phyloP scores from a whole-genome alignment of 495 filamentous ascomycete genomes.

The Parathielavia appendiculata region DNA sequence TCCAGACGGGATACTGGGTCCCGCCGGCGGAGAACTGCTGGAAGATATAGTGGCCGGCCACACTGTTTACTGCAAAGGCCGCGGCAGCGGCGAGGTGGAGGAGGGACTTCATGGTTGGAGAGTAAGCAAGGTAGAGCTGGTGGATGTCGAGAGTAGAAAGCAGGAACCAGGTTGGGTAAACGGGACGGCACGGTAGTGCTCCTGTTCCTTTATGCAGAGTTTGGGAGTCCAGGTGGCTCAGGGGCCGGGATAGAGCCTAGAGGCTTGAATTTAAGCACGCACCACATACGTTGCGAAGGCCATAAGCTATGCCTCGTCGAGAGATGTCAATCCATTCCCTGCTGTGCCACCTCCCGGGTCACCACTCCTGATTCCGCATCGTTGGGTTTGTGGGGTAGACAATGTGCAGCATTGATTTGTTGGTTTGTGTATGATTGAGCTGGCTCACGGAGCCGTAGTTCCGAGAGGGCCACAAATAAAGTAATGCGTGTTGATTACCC shows the following conservation, averaged over 20 bases:
- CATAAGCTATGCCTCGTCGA: too few species aligned
- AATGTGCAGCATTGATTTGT: too few species aligned
- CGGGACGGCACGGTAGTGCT: slow-evolving; percentile 16
- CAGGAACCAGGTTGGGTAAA: not conserved
- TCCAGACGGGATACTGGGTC: slow-evolving; percentile 40
- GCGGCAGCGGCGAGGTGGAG: slow-evolving; percentile 25
- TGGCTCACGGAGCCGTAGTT: not conserved
- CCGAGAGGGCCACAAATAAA: not conserved
- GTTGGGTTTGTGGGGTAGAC: slow-evolving; percentile 8
- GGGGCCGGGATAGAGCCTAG: not conserved
- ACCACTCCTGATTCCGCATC: not conserved
- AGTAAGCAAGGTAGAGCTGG: not conserved
- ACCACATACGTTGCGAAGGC: too few species aligned
- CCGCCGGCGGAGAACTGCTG: slow-evolving; percentile 43
- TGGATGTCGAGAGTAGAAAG: not conserved
- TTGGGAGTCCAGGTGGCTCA: not conserved
- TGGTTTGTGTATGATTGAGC: not conserved
- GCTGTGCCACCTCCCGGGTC: not conserved
- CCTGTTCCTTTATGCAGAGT: not conserved
- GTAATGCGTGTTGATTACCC: not conserved
- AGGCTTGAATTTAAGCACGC: not conserved
- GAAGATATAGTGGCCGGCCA: slow-evolving; percentile 46
- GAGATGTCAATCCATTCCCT: too few species aligned
- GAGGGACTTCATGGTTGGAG: slow-evolving; percentile 34
- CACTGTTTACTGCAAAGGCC: slow-evolving; percentile 30